Base-by-base conservation (phyloP, 495 filamentous ascomycete species). In the Penicillium fimorum region DNA sequence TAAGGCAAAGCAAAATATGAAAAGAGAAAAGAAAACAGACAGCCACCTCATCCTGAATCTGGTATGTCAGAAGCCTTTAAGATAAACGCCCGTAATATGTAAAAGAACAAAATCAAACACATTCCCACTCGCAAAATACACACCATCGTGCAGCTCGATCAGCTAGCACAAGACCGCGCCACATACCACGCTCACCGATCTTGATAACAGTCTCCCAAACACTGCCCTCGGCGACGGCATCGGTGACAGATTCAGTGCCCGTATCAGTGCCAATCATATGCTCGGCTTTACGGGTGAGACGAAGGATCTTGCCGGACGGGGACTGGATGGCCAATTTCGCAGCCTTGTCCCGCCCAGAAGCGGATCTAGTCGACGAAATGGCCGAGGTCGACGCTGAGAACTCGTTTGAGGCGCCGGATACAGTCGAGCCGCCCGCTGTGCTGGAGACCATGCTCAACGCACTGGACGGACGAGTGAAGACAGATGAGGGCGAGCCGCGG, bases 171-270 rank as follows among this genome's bases (percentile, higher is more conserved):
- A 99, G 72, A 1, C 91, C 95, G 56, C 94, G 84, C 94, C 94
- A 98, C 25, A 87, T 81, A 0, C 94, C 94, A 27, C 86, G 79
- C 67, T 98, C 94, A 0, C 90, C 90, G 70, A 93, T 91, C 77
- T 98, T 98, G 70, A 98, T 96, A 43, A 97, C 94, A 7, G 93
- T 98, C 74, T 98, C 94, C 95, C 95, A 98, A 0, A 87, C 82
- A 44, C 88, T 90, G 13, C 91, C 90, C 51, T 92, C 90, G 5
- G 84, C 86, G 0, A 70, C 73, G 13, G 83, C 85, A 46, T 83
- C 85, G 7, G 64, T 75, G 45, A 68, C 63, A 33, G 73, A 72
- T 41, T 75, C 70, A 22, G 68, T 68, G 41, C 76, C 73, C 29
- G 70, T 71, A 15, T 76, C 77, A 11, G 74, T 69, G 49, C 77